Percentiles rank a stretch among this genome's conserved stretches.
These are phyloP conservation scores for Kalaharituber pfeilii DNA, from an alignment of 2,329 filamentous ascomycete species.

Conservation along the genomic window DNA sequence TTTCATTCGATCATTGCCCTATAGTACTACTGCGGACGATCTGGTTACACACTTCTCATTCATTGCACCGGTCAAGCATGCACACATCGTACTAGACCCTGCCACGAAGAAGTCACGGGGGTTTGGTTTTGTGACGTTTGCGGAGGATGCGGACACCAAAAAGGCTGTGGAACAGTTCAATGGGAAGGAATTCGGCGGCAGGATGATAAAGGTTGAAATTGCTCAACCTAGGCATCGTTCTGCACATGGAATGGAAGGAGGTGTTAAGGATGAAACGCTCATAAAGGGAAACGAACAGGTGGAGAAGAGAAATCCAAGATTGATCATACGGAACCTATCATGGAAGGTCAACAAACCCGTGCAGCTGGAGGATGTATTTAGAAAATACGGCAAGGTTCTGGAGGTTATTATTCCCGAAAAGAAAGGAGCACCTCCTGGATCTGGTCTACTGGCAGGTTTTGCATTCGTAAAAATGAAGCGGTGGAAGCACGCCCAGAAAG, in stretches of 20 bases:
- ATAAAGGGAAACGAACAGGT: constrained; percentile 37
- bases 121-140: constrained; percentile 93
- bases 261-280: constrained; percentile 22
- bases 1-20: constrained; percentile 76
- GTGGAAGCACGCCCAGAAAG: constrained; percentile 78
- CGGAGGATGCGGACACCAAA: constrained; percentile 76
- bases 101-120: constrained; percentile 75
- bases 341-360: constrained; percentile 87
- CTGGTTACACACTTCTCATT: constrained; percentile 85
- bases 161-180: constrained; percentile 68
- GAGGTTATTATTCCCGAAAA: constrained; percentile 67
- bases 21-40: constrained; percentile 59
- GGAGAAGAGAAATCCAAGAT: constrained; percentile 45
- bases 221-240: constrained; percentile 69
- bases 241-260: constrained; percentile 30
- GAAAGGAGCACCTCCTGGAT: constrained; percentile 39
- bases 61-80: constrained; percentile 87
- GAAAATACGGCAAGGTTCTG: constrained; percentile 81
- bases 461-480: constrained; percentile 82
- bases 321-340: constrained; percentile 83
- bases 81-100: constrained; percentile 75
- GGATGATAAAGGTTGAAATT: constrained; percentile 69
- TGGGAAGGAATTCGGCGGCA: constrained; percentile 58
- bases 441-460: constrained; percentile 54
- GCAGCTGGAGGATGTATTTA: constrained; percentile 61